A percentile compares a stretch with the other conserved stretches of the same genome.
Conservation (phyloP, 2,329 filamentous ascomycete genomes). For the Neoscytalidium dimidiatum region DNA sequence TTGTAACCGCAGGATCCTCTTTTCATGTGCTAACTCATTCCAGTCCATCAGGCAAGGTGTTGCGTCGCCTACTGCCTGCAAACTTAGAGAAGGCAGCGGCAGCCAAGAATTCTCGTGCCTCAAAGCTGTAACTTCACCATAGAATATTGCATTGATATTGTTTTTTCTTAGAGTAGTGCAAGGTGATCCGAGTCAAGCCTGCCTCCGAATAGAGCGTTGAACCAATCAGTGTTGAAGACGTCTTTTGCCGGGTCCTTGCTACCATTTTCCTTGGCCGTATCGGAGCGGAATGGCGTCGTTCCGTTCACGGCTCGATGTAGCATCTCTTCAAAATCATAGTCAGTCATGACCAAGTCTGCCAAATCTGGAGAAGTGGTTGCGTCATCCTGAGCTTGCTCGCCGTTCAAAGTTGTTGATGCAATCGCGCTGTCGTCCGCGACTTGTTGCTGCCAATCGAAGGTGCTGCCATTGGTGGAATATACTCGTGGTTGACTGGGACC, state of each 20-base stretch:
- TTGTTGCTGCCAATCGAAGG: neutral
- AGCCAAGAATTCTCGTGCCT: neutral
- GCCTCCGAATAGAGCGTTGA: neutral
- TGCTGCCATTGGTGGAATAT: neutral
- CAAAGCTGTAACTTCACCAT: neutral
- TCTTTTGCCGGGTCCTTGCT: neutral
- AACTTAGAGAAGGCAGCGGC: constrained; percentile 16
- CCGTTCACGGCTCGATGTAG: neutral
- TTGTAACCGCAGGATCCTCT: constrained; percentile 8
- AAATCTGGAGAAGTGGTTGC: neutral
- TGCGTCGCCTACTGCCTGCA: constrained; percentile 28
- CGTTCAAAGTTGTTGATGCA: neutral
- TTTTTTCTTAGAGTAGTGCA: neutral
- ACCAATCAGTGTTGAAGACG: neutral
- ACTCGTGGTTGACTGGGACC: no score
- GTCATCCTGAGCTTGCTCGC: neutral
- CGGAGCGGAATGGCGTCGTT: neutral
- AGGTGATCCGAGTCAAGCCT: neutral
- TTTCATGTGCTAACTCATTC: neutral
- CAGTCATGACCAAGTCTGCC: neutral
- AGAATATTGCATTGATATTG: neutral
- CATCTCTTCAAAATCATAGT: neutral
- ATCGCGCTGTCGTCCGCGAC: no score
- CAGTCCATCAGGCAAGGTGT: constrained; percentile 29
- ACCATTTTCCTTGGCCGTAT: neutral